A percentile compares a stretch with the other conserved stretches of the same genome.
These are phyloP conservation scores for Trichoderma reesei DNA, from an alignment of 495 filamentous ascomycete species.

Conservation along the genomic window DNA sequence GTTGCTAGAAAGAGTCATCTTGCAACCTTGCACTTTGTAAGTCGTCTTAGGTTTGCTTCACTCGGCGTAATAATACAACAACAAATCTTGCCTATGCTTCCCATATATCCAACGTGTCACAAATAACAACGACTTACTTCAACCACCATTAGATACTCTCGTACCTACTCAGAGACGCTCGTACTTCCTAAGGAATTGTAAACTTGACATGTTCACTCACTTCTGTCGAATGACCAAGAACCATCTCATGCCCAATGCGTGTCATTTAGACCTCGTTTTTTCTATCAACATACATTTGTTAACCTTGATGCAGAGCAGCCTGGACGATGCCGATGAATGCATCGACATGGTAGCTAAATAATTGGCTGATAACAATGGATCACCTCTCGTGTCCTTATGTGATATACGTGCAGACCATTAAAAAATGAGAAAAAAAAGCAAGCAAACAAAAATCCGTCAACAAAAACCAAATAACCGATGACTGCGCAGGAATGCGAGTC, in stretches of 20 bases:
- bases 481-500: slow-evolving; percentile 5
- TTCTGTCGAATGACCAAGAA: neutral
- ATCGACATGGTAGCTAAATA: neutral
- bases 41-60: too few relatives aligned
- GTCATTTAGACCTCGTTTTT: slow-evolving; percentile 2
- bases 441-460: neutral
- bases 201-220: neutral
- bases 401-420: slow-evolving; percentile 8
- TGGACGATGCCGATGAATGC: neutral
- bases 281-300: slow-evolving; percentile 7
- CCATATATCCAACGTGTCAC: too few relatives aligned
- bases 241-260: neutral
- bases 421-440: slow-evolving; percentile 2
- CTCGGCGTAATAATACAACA: too few relatives aligned
- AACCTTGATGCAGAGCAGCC: neutral
- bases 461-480: slow-evolving; percentile 9
- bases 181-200: neutral
- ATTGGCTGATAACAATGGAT: neutral
- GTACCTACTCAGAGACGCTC: neutral
- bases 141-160: too few relatives aligned
- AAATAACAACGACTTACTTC: too few relatives aligned
- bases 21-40: too few relatives aligned
- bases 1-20: too few relatives aligned
- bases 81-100: too few relatives aligned
- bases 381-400: neutral